A percentile compares a stretch with the other conserved stretches of the same genome.
Conservation (phyloP, 768 basidiomycete genomes). For the Termitomyces sp. region DNA sequence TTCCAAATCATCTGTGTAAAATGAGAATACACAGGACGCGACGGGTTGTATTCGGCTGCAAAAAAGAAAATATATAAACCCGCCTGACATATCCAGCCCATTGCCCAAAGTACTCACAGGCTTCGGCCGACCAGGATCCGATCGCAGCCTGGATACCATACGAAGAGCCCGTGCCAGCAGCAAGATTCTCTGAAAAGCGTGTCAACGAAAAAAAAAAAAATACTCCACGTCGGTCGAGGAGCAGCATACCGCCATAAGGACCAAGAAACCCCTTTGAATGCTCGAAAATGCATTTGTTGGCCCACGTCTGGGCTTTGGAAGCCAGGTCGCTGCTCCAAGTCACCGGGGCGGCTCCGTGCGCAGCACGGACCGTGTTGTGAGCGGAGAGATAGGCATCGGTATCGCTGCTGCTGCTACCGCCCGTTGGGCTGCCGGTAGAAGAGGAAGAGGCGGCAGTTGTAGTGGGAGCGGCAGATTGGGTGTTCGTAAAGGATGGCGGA, state of each 20-base stretch:
- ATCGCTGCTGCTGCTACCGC: constrained; percentile 33
- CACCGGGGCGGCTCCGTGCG: constrained; percentile 58
- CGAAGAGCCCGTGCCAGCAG: constrained; percentile 56
- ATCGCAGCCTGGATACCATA: constrained; percentile 47
- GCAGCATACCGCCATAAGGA: constrained; percentile 48
- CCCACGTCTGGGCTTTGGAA: constrained; percentile 63
- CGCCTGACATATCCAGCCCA: neutral
- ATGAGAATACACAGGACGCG: constrained; percentile 55
- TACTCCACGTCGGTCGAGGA: neutral
- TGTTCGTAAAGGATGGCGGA: constrained; percentile 12
- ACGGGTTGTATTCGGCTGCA: constrained; percentile 49
- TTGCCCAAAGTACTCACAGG: constrained; percentile 40
- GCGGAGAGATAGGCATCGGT: constrained; percentile 45
- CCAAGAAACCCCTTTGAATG: constrained; percentile 69
- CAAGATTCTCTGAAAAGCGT: constrained; percentile 54
- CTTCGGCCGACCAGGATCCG: constrained; percentile 63
- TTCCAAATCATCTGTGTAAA: constrained; percentile 82
- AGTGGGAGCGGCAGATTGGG: constrained; percentile 10
- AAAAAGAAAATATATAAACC: neutral
- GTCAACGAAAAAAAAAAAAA: neutral
- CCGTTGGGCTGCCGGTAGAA: constrained; percentile 10
- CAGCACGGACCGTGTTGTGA: constrained; percentile 58
- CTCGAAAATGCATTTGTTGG: constrained; percentile 57
- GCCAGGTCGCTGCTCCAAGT: constrained; percentile 61
- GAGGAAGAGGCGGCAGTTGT: constrained; percentile 8